These are phyloP conservation scores for Fusarium siculi DNA, from an alignment of 2,329 filamentous ascomycete species.

Conservation along the genomic window DNA sequence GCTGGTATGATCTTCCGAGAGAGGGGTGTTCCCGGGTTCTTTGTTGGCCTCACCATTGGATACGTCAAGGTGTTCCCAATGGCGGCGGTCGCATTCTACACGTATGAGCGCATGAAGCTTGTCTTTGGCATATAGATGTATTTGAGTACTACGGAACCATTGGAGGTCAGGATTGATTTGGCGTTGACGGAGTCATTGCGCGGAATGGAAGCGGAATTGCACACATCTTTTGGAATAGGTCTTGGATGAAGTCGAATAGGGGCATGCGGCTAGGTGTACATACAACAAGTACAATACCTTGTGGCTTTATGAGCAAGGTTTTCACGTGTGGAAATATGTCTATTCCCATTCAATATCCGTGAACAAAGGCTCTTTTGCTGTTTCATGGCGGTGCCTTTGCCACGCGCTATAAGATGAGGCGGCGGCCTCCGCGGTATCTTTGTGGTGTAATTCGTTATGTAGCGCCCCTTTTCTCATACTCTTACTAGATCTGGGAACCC, in stretches of 20 bases:
- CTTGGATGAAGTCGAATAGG: constrained; percentile 7
- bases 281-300: constrained; percentile 4
- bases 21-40: constrained; percentile 83
- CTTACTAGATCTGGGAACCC: constrained; percentile 27
- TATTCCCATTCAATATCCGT: constrained; percentile 9
- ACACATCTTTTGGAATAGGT: constrained; percentile 21
- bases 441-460: background rate
- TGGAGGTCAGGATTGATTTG: constrained; percentile 20
- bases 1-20: constrained; percentile 79
- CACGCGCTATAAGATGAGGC: constrained; percentile 13
- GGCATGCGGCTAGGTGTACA: constrained; percentile 24
- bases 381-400: constrained; percentile 2
- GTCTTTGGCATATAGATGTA: constrained; percentile 69
- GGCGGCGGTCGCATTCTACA: constrained; percentile 76
- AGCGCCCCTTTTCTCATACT: background rate
- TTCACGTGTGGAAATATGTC: constrained; percentile 2
- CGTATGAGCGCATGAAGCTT: constrained; percentile 72
- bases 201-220: constrained; percentile 24
- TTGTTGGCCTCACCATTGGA: constrained; percentile 91
- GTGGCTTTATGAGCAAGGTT: background rate
- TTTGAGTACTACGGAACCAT: constrained; percentile 12
- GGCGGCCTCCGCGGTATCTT: background rate
- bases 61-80: constrained; percentile 95
- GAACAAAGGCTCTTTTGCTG: background rate
- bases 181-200: constrained; percentile 41